Evolutionary conservation across 2,329 filamentous ascomycete genomes (phyloP), one percentile per base, ranked within the genome.

Genomic region (Stylonectria norvegica): DNA sequence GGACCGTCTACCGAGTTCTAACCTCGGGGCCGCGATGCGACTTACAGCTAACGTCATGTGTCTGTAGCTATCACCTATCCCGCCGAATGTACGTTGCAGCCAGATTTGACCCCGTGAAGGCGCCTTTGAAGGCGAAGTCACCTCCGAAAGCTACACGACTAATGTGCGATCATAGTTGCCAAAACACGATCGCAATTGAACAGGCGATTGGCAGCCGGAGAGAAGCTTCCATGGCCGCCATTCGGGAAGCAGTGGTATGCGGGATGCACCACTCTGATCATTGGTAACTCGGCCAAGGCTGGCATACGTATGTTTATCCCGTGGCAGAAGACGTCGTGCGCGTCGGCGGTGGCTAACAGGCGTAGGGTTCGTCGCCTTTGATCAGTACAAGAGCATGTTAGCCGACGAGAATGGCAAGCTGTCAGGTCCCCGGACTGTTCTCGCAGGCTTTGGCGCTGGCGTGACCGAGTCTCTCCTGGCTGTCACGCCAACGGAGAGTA

Each of bases 241-340:
- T 97, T 97, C 59, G 93, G 93, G 34, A 74, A 70, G 55, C 89
- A 95, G 66, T 98, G 93, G 93, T 98, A 98, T 66, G 91, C 93
- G 10, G 93, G 93, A 25, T 98, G 93, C 71, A 97, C 93, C 33
- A 97, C 93, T 19, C 70, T 96, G 62, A 95, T 98, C 44, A 89
- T 97, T 53, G 93, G 93, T 46, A 98, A 98, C 69, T 94, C 89
- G 38, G 76, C 93, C 62, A 98, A 98, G 72, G 93, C 93, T 25
- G 93, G 89, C 44, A 94, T 97, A 49, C 84, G 89, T 90, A 77
- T 46, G 84, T 74, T 19, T 10, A 17, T 23, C 20, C 17, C 17
- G 16, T 3, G 1, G 25, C 19, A 7, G 9, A 16, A 9, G 2
- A 4, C 7, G 22, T 16, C 23, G 10, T n/a, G 17, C 33, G 19